phyloP scores from a whole-genome alignment of 2,329 filamentous ascomycete genomes.

The Aspergillus ochraceus region DNA sequence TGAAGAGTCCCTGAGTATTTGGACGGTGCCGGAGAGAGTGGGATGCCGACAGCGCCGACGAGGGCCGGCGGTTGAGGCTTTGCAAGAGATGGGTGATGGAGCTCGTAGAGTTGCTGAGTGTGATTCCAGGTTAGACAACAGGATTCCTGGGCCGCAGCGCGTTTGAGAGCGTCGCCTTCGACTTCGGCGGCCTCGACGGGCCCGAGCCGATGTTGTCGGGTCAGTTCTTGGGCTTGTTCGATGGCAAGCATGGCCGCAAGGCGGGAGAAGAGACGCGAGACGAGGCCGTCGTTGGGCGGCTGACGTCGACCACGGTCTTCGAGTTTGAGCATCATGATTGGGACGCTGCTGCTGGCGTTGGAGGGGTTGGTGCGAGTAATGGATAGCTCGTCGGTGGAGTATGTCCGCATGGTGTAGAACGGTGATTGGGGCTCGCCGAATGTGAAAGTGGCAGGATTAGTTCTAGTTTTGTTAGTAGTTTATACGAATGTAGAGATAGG shows the following conservation, averaged over 20 bases:
- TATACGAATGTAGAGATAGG: not conserved
- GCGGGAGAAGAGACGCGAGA: slow-evolving; percentile 49
- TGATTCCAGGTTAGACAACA: slow-evolving; percentile 48
- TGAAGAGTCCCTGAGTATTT: slow-evolving; percentile 39
- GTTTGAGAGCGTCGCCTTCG: slow-evolving; percentile 44
- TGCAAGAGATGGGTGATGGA: slow-evolving; percentile 46
- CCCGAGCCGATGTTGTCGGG: slow-evolving; percentile 40
- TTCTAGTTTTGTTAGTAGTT: slow-evolving; percentile 29
- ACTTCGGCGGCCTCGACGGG: slow-evolving; percentile 43
- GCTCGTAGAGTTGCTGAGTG: slow-evolving; percentile 42
- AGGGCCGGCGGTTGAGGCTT: slow-evolving; percentile 29
- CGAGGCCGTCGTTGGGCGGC: slow-evolving; percentile 43
- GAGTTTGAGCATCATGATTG: slow-evolving; percentile 45
- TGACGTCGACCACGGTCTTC: slow-evolving; percentile 39
- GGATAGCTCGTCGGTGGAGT: slow-evolving; percentile 43
- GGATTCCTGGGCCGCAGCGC: slow-evolving; percentile 48
- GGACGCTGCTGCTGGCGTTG: slow-evolving; percentile 39
- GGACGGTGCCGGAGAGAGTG: slow-evolving; percentile 32
- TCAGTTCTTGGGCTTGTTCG: slow-evolving; percentile 44
- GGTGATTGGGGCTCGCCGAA: slow-evolving; percentile 44
- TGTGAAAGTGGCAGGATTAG: slow-evolving; percentile 42
- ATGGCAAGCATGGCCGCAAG: slow-evolving; percentile 51
- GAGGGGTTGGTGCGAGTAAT: slow-evolving; percentile 44
- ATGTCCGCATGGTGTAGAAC: slow-evolving; percentile 48
- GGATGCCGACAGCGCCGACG: slow-evolving; percentile 36